Base-by-base conservation (phyloP, 495 filamentous ascomycete genomes). In the Aspergillus campestris region DNA sequence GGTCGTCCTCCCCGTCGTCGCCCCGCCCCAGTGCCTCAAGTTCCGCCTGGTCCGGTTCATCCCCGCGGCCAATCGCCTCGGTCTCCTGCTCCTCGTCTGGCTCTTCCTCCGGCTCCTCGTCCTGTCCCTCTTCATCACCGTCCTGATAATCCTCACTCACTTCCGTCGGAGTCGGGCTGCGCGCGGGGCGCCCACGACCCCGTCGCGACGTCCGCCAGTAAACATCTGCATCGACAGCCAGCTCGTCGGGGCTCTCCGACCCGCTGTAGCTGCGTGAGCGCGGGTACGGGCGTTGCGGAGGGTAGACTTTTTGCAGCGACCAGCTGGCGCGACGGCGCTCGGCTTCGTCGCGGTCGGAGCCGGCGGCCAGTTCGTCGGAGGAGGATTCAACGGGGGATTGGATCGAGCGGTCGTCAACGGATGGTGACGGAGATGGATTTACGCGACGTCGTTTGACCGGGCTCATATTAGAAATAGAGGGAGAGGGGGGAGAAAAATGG, bases 311-410 rank as follows among this genome's bases (percentile, higher is more conserved):
- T 29, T 62, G 52, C 6, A 51, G 31, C 7, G 50, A 57, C 64
- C 67, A 69, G 52, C 66, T 71, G 41, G 60, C 52, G 55, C 66
- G 59, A 40, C 60, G 68, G 40, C 58, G 65, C 41, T 69, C 61
- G 15, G 57, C 56, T 47, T 69, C 59, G n/a, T 66, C 62, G 44
- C 69, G 63, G 12, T 72, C 67, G 37, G 70, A 66, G 52, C 50
- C 60, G 18, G 61, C 65, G 18, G 68, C 72, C 36, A 74, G 61
- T 49, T 78, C 77, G 47, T 79, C 75, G 28, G 74, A 72, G 14
- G 76, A 79, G 37, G 73, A 71, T 43, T 71, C 68, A 14, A 55
- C 51, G 33, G 70, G 69, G 0, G 69, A 62, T 34, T 55, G 54
- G 44, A 55, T 52, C 11, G 57, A 44, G 51, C 42, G 12, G 31